Evolutionary conservation across 208 protist genomes (phyloP), one percentile per base, ranked within the genome.

Genomic region (Leishmania major): DNA sequence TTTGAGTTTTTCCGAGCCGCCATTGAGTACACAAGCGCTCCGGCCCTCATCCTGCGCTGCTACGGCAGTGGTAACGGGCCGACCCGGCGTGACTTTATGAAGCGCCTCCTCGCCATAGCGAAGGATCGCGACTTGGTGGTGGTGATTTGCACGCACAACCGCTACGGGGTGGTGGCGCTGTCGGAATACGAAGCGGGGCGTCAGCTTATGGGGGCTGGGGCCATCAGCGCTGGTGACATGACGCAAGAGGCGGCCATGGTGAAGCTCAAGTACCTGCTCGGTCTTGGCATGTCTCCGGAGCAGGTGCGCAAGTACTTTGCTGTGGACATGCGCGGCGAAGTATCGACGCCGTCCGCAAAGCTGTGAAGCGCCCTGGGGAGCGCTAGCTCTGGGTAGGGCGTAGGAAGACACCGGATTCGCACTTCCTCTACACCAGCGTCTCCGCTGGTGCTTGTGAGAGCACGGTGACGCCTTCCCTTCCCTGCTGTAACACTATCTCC

Each of bases 61-160:
- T 99, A 98, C 86, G 99, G 99, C 45, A 88, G 87, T 43, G 99
- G 99, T 75, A 99, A 99, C 86, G 96, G 85, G 0, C 98, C 98
- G 0, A 85, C 88, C 3, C 84, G 85, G 22, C 83, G 89, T 19
- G 67, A 71, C 49, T 94, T 87, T 51, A 97, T 99, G 83, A 81
- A 95, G 51, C 72, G 93, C 3, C 59, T 93, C 59, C 69, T 99
- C 13, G 72, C 71, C 6, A n/a, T 79, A 0, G 95, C 97, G 3
- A 79, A 87, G 8, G 83, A 92, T 31, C 87, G 91, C 37, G 95
- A 94, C 59, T 90, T 99, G 35, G 80, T 99, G 47, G 91, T 99
- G 1, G 96, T 99, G 31, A 89, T 97, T 35, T 93, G 87, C 67
- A 98, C 95, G 31, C 96, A 99, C 78, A 99, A 98, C 87, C 80